Evolutionary conservation across 1,284 basidiomycete genomes (phyloP), one percentile per base, ranked within the genome.

Genomic region (Ganoderma lucidum): DNA sequence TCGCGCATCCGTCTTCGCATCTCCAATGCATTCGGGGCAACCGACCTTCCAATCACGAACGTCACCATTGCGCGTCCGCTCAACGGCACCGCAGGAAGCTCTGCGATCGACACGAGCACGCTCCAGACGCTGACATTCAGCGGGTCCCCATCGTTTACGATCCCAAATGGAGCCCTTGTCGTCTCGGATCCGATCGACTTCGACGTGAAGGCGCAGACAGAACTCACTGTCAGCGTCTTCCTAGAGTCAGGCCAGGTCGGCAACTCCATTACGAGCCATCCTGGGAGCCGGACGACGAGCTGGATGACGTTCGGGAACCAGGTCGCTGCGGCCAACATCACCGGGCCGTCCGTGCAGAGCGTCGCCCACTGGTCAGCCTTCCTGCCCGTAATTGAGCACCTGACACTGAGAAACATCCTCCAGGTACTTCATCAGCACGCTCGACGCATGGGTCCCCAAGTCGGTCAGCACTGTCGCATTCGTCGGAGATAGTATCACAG

Each of bases 401-500:
- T n/a, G n/a, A n/a, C n/a, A 32, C 32, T 19, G 66, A 23, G 23
- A 35, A 35, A 23, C 10, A 35, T 12, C 14, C 32, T 23, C n/a
- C 66, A 82, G 82, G 81, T 84, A 78, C 75, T 85, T 83, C 72
- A 69, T 84, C 48, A 85, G 83, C 71, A 82, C 82, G 0, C 79
- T 86, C 12, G 84, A 86, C 68, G 82, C 79, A 0, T 84, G 81
- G 79, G 79, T 79, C 0, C 78, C 81, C 4, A 72, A 65, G 3
- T 74, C 72, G 9, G 73, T 74, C 6, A 72, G 78, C 37, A 79
- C 83, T 0, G 79, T 86, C 45, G 82, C 80, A 30, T 81, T 87
- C 66, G 80, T 87, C 30, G 86, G 86, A 1, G 86, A 87, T 76
- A 86, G 84, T 73, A 84, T 87, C 67, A 87, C 78, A 23, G 79